phyloP scores from a whole-genome alignment of 805 yeast genomes.

The Saccharomyces paradoxus region DNA sequence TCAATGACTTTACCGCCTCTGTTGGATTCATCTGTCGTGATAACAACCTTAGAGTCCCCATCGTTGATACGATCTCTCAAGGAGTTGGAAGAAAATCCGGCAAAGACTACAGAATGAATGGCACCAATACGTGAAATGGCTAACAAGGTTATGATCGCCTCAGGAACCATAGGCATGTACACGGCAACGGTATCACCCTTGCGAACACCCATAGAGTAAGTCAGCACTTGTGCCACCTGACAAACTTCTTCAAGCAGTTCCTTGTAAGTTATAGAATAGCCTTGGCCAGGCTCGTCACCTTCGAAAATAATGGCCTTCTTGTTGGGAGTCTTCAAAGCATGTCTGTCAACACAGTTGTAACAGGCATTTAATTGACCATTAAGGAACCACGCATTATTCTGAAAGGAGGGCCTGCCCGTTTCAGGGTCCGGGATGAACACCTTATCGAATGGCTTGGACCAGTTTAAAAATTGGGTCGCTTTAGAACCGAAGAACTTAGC shows the following conservation, averaged over 20 bases:
- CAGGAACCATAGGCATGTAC: conserved; percentile 80
- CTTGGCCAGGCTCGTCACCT: conserved; percentile 62
- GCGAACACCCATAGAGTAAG: conserved; percentile 50
- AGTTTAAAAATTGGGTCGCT: conserved; percentile 63
- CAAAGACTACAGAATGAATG: conserved; percentile 76
- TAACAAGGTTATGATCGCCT: conserved; percentile 64
- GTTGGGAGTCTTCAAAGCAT: conserved; percentile 62
- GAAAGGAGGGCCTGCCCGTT: conserved; percentile 33
- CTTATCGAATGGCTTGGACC: conserved; percentile 71
- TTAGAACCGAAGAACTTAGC: conserved; percentile 68
- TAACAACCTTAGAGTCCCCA: conserved; percentile 62
- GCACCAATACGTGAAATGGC: conserved; percentile 81
- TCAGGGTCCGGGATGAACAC: conserved; percentile 35
- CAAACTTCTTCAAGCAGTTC: conserved; percentile 65
- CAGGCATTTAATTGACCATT: conserved; percentile 75
- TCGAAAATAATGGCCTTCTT: conserved; percentile 72
- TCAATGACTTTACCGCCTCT: conserved; percentile 78
- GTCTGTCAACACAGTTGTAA: conserved; percentile 76
- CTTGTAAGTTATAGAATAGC: conserved; percentile 56
- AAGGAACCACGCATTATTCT: conserved; percentile 63
- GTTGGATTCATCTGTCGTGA: conserved; percentile 75
- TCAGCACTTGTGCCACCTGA: conserved; percentile 61
- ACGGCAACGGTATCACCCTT: conserved; percentile 85
- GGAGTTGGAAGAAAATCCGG: conserved; percentile 73
- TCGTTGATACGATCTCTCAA: conserved; percentile 63